Evolutionary conservation across 2,329 filamentous ascomycete genomes (phyloP).

Genomic region (Sporothrix schenckii): DNA sequence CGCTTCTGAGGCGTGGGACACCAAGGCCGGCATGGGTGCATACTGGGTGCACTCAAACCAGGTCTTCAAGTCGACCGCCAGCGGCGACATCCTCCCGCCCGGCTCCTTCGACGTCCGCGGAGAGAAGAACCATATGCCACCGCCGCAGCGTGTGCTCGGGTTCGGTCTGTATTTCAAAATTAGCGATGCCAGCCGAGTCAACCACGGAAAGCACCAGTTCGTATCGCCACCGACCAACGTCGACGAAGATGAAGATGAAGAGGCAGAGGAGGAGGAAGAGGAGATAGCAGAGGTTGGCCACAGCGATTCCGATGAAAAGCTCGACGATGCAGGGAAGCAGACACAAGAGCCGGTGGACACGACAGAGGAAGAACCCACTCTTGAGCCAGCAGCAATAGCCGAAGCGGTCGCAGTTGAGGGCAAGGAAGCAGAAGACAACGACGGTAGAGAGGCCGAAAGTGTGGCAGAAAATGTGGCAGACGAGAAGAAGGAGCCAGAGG

Average conservation of each 20-base stretch:
- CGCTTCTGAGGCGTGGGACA: slow-evolving; percentile 90
- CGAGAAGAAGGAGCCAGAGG: slow-evolving; percentile 36
- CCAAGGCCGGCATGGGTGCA: slow-evolving; percentile 90
- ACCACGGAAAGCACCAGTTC: slow-evolving; percentile 69
- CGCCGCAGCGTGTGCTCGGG: slow-evolving; percentile 82
- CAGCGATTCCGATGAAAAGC: background rate
- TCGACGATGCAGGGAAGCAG: background rate
- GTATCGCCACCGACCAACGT: slow-evolving; percentile 41
- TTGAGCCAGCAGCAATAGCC: background rate
- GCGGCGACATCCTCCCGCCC: slow-evolving; percentile 75
- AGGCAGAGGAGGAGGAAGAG: slow-evolving; percentile 36
- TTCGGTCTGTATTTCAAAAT: slow-evolving; percentile 87
- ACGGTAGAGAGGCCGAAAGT: background rate
- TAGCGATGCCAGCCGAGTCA: slow-evolving; percentile 81
- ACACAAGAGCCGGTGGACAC: background rate
- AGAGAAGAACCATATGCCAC: slow-evolving; percentile 88
- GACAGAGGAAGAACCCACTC: background rate
- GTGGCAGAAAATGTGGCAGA: slow-evolving; percentile 32
- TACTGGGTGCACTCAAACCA: slow-evolving; percentile 95
- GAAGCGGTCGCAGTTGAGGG: background rate
- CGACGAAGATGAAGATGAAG: slow-evolving; percentile 33
- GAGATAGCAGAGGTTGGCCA: slow-evolving; percentile 36
- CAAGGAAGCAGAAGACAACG: background rate
- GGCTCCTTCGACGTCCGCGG: slow-evolving; percentile 82
- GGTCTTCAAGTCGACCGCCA: slow-evolving; percentile 80